Evolutionary conservation across 2,329 filamentous ascomycete genomes (phyloP).

Genomic region (Talaromyces atroroseus): DNA sequence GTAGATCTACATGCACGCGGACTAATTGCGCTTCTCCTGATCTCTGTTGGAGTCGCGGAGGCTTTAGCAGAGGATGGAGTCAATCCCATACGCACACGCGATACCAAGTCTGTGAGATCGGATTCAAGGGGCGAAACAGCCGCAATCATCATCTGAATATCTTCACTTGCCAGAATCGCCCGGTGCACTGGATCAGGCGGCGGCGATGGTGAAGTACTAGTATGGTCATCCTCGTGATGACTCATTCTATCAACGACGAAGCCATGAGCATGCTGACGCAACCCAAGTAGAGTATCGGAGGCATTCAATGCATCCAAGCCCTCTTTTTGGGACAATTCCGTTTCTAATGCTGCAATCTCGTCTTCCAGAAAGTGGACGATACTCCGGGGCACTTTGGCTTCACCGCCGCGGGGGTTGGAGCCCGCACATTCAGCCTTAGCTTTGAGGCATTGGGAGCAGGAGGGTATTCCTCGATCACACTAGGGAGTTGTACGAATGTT

Average conservation of each 20-base stretch:
- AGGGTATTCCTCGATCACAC: slow-evolving; percentile 24
- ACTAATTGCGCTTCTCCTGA: slow-evolving; percentile 12
- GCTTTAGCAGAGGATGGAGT: slow-evolving; percentile 25
- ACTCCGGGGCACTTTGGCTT: slow-evolving; percentile 26
- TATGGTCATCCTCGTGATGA: slow-evolving; percentile 4
- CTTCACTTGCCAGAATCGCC: slow-evolving; percentile 23
- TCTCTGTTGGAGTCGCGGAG: slow-evolving; percentile 15
- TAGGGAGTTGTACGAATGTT: not conserved
- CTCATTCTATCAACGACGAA: too few species aligned
- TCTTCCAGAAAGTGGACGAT: slow-evolving; percentile 31
- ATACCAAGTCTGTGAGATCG: slow-evolving; percentile 26
- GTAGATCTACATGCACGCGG: slow-evolving; percentile 18
- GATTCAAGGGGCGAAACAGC: slow-evolving; percentile 25
- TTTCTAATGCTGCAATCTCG: slow-evolving; percentile 30
- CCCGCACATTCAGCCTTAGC: slow-evolving; percentile 25
- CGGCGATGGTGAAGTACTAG: not conserved
- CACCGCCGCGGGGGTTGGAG: slow-evolving; percentile 21
- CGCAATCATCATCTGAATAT: slow-evolving; percentile 25
- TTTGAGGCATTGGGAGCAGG: slow-evolving; percentile 23
- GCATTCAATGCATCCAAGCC: slow-evolving; percentile 21
- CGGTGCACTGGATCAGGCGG: slow-evolving; percentile 18
- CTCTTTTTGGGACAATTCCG: slow-evolving; percentile 21
- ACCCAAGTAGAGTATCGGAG: slow-evolving; percentile 17
- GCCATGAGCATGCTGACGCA: not conserved
- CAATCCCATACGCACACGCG: slow-evolving; percentile 28